Base-by-base conservation (phyloP, 768 basidiomycete species). In the Fistulinella prunicolor region DNA sequence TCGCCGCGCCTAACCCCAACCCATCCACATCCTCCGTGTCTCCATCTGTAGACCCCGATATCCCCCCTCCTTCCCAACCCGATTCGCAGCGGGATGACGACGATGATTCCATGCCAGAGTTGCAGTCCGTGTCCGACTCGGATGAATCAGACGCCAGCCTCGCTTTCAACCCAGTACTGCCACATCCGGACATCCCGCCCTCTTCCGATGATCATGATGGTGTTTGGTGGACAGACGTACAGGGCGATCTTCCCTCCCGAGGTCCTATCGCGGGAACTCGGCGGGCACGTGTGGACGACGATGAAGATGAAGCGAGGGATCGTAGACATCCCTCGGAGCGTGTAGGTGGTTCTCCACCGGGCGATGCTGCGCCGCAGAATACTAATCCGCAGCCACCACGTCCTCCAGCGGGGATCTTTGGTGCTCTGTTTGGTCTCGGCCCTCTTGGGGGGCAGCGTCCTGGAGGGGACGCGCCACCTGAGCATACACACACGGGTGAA, bases 311-410 rank as follows among this genome's bases (percentile, higher is more conserved):
- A 7, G 81, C 80, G 12, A 67, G 82, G 32, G 80, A 85, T 57
- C 73, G 77, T 47, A 74, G 84, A 47, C 82, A 85, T 57, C 82
- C 85, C 16, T 82, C 81, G 19, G 76, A 85, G 61, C 79, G 84
- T 42, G 64, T 70, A 44, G 45, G 67, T 70, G 68, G 60, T 38
- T 62, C 56, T 35, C 57, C 57, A 19, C 56, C 9, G 29, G 58
- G 41, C 21, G 50, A 59, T 21, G 37, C 58, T 39, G 55, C 49
- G 52, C 62, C 58, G 44, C 64, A 61, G 41, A 58, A 53, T 35
- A 40, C 55, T 46, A 20, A 61, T 44, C 46, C 53, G 38, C 59
- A 56, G 40, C 59, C 30, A 6, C 51, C 43, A 12, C 56, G 20
- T 23, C 42, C 45, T 41, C 59, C 53, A 13, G 24, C 41, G 21